phyloP scores from a whole-genome alignment of 2,329 filamentous ascomycete species.

The Cyclaneusma minus region DNA sequence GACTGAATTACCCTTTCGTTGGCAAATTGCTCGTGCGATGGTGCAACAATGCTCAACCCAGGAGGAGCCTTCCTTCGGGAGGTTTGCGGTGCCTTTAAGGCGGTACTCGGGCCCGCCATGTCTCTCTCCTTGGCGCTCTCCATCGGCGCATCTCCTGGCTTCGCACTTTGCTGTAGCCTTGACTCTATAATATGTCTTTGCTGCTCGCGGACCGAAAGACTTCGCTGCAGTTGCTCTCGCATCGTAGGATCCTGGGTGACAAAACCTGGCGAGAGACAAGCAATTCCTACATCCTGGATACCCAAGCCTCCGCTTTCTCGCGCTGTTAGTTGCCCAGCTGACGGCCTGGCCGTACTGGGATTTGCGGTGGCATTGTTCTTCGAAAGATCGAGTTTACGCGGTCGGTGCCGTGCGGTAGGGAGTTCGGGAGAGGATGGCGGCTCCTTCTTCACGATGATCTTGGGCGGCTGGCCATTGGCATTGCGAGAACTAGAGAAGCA shows the following conservation, averaged over 20 bases:
- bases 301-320: slow-evolving; percentile 56
- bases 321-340: slow-evolving; percentile 53
- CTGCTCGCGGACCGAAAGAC: slow-evolving; percentile 83
- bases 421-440: slow-evolving; percentile 78
- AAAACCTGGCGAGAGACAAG: slow-evolving; percentile 89
- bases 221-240: slow-evolving; percentile 89
- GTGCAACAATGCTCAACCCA: slow-evolving; percentile 86
- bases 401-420: slow-evolving; percentile 56
- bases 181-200: slow-evolving; percentile 92
- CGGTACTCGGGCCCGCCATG: slow-evolving; percentile 23
- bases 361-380: slow-evolving; percentile 36
- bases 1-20: slow-evolving; percentile 94
- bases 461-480: slow-evolving; percentile 41
- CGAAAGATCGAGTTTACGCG: slow-evolving; percentile 64
- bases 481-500: slow-evolving; percentile 30
- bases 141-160: slow-evolving; percentile 52
- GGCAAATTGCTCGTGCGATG: slow-evolving; percentile 81
- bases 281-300: slow-evolving; percentile 86
- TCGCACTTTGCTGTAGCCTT: slow-evolving; percentile 73
- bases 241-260: slow-evolving; percentile 92
- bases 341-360: slow-evolving; percentile 50
- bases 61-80: slow-evolving; percentile 69
- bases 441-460: slow-evolving; percentile 94
- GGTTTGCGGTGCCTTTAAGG: slow-evolving; percentile 58
- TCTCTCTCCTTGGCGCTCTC: slow-evolving; percentile 40